Base-by-base conservation (phyloP, 371 early-diverging fungal genomes). In the Quaeritorhiza haematococci region DNA sequence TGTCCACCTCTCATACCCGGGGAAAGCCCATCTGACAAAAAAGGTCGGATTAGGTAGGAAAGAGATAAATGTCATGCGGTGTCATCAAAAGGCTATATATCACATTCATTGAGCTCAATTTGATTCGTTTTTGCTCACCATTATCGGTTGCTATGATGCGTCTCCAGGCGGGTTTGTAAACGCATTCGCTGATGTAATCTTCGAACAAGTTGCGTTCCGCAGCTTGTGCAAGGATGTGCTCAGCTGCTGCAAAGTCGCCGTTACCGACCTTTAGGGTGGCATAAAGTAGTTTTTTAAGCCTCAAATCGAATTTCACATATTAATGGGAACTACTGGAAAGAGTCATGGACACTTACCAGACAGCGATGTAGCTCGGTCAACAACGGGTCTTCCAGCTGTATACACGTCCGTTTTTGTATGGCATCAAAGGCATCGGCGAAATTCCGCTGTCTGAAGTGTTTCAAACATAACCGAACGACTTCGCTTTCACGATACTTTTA, bases 1-100 rank as follows among this genome's bases (percentile, higher is more conserved):
- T 98, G 98, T 3, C 97, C 98, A 28, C 97, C 98, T 49, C 98
- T 78, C 59, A 66, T 71, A 35, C 57, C 58, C 21, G 79, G 81
- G 38, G 56, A 55, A 19, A 62, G 19, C 15, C 34, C 32, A n/a
- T 46, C 59, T 56, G 35, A 27, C 30, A 19, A 28, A 33, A 26
- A 1, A 3, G 46, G 1, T 26, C 3, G 26, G 26, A 3, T 2
- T 32, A 58, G 15, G 53, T 3, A 58, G 27, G 19, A 56, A 2
- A 3, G n/a, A n/a, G n/a, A n/a, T n/a, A n/a, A n/a, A n/a, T n/a
- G n/a, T n/a, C n/a, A n/a, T n/a, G n/a, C n/a, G n/a, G n/a, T n/a
- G n/a, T n/a, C n/a, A n/a, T n/a, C n/a, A n/a, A n/a, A n/a, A n/a
- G n/a, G n/a, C n/a, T n/a, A n/a, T n/a, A n/a, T n/a, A n/a, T n/a